phyloP scores from a whole-genome alignment of 139 green algal genomes.

The Auxenochlorella pyrenoidosa region DNA sequence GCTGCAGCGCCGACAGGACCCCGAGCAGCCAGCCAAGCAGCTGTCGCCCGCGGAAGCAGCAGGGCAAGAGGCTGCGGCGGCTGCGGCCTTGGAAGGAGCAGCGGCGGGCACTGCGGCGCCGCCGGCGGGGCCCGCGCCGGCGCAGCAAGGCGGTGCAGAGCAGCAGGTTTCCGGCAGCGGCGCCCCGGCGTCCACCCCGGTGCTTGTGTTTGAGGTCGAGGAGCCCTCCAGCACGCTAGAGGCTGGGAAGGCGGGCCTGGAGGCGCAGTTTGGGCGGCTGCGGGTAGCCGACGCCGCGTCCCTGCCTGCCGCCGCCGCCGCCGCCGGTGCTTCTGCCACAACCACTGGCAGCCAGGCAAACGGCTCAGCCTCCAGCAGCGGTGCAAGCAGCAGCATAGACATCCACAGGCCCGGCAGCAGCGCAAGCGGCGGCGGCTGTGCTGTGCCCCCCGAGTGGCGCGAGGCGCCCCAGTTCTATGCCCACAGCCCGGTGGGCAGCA shows the following conservation, averaged over 20 bases:
- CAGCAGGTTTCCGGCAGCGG: not conserved
- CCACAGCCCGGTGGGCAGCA: conserved; percentile 23
- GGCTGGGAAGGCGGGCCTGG: not conserved
- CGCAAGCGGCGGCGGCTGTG: not conserved
- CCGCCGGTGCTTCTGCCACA: not conserved
- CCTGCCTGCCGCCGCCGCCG: not conserved
- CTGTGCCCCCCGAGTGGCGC: conserved; percentile 2
- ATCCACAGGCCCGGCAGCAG: not conserved
- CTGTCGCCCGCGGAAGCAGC: not conserved
- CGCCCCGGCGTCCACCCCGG: not conserved
- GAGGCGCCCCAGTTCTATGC: conserved; percentile 29
- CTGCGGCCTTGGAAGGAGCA: too few relatives aligned
- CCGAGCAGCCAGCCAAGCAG: not conserved
- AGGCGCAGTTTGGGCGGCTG: conserved; percentile 18
- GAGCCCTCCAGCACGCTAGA: not conserved
- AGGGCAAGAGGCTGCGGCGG: not conserved
- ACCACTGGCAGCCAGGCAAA: not conserved
- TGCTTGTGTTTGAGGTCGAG: conserved; percentile 36
- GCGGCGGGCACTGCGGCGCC: not conserved
- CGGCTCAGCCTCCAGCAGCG: not conserved
- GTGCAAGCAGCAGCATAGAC: not conserved
- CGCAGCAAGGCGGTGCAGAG: not conserved
- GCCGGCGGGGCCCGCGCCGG: not conserved
- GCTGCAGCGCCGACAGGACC: not conserved
- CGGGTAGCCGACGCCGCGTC: not conserved